Conservation (phyloP, 345 rosid genomes). For the Firmiana major region DNA sequence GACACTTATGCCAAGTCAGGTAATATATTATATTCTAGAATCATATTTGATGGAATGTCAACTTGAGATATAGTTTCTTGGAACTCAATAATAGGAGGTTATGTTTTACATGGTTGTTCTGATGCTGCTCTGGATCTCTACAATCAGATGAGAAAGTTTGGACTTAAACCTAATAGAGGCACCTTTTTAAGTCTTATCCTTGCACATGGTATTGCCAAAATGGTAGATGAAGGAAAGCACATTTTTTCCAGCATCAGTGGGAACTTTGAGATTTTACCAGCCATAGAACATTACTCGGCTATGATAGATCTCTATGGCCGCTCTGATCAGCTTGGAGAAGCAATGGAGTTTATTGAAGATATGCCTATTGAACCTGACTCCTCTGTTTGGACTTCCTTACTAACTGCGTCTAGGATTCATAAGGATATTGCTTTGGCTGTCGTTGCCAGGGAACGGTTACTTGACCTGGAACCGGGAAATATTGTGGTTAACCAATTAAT, state of each 20-base stretch:
- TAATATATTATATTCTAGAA: constrained; percentile 54
- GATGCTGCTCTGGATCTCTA: constrained; percentile 55
- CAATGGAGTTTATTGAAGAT: constrained; percentile 55
- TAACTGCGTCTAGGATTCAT: constrained; percentile 66
- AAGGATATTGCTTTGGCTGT: constrained; percentile 52
- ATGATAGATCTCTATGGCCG: constrained; percentile 71
- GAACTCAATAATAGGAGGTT: constrained; percentile 67
- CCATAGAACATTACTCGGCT: constrained; percentile 68
- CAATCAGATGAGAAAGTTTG: constrained; percentile 50
- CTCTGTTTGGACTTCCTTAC: constrained; percentile 61
- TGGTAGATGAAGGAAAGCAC: constrained; percentile 56
- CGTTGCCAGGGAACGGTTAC: constrained; percentile 52
- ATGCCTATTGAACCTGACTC: constrained; percentile 64
- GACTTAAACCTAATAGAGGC: constrained; percentile 66
- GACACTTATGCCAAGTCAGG: constrained; percentile 78
- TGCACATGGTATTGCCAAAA: constrained; percentile 59
- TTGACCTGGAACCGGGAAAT: constrained; percentile 57
- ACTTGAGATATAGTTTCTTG: constrained; percentile 62
- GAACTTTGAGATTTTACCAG: constrained; percentile 60
- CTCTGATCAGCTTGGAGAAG: constrained; percentile 63
- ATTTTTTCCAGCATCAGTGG: constrained; percentile 55
- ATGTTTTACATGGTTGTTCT: constrained; percentile 54
- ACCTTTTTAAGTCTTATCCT: constrained; percentile 61
- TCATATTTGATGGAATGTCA: constrained; percentile 48
- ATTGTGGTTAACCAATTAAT: constrained; percentile 35